phyloP scores from a whole-genome alignment of 179 eudicot genomes.

The Patellifolia procumbens region DNA sequence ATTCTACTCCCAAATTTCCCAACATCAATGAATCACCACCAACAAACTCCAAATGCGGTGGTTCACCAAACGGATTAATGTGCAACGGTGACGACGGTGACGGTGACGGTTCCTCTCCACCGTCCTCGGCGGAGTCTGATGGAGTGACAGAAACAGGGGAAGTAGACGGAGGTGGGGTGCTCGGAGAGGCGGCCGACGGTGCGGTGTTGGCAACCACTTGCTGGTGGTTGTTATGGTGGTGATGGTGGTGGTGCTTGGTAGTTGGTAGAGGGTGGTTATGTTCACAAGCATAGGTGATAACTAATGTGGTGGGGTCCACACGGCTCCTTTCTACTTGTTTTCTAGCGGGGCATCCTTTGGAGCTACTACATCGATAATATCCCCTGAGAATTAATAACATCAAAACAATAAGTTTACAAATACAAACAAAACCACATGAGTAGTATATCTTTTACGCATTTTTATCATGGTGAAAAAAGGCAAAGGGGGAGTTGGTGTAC shows the following conservation, averaged over 20 bases:
- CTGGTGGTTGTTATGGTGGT: conserved; percentile 9
- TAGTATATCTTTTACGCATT: background rate
- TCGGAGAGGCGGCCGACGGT: background rate
- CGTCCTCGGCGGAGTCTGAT: conserved; percentile 2
- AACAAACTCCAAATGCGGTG: conserved; percentile 40
- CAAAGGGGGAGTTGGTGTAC: background rate
- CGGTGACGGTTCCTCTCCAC: background rate
- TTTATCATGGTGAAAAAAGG: background rate
- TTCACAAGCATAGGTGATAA: conserved; percentile 48
- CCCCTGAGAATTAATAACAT: conserved; percentile 30
- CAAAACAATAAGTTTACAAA: background rate
- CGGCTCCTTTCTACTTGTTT: conserved; percentile 54
- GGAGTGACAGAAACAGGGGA: background rate
- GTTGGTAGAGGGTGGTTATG: conserved; percentile 48
- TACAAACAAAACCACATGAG: conserved; percentile 19
- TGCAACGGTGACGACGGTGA: conserved; percentile 5
- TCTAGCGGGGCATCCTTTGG: conserved; percentile 56
- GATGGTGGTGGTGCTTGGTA: conserved; percentile 46
- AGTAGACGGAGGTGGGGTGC: conserved; percentile 16
- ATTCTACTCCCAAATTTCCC: conserved; percentile 38
- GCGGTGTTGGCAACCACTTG: background rate
- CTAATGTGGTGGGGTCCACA: conserved; percentile 42
- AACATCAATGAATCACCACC: conserved; percentile 34
- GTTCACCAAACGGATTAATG: conserved; percentile 34
- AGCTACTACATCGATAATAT: conserved; percentile 54